A percentile compares a stretch with the other conserved stretches of the same genome.
Conservation (phyloP, 345 rosid genomes). For the Microthlaspi erraticum region DNA sequence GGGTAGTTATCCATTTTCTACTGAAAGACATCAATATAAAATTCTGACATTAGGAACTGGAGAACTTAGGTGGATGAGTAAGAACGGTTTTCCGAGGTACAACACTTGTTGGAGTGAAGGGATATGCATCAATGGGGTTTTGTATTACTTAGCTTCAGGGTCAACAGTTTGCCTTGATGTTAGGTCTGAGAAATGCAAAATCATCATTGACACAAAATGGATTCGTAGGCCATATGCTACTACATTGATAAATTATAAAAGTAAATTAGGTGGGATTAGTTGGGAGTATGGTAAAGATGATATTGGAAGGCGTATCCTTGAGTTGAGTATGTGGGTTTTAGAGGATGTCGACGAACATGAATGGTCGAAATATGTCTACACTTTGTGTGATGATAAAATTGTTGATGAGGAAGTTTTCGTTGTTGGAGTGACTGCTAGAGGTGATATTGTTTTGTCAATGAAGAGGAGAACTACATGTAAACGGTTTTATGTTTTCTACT, state of each 20-base stretch:
- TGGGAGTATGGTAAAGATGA: too few relatives aligned
- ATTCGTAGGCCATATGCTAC: too few relatives aligned
- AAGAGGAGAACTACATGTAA: too few relatives aligned
- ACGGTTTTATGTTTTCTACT: too few relatives aligned
- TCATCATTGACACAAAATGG: not conserved
- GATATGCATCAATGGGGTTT: constrained; percentile 11
- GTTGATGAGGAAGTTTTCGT: not conserved
- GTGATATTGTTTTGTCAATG: too few relatives aligned
- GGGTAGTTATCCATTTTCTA: too few relatives aligned
- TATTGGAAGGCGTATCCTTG: not conserved
- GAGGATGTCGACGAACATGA: not conserved
- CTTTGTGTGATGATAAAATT: not conserved
- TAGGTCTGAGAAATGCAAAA: not conserved
- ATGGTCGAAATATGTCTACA: not conserved
- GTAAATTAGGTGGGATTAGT: not conserved
- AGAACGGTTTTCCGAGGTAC: too few relatives aligned
- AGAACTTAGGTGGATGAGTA: not conserved
- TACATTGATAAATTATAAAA: not conserved
- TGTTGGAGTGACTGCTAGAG: not conserved
- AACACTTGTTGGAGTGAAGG: too few relatives aligned
- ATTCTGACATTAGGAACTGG: constrained; percentile 4
- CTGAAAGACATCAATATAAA: not conserved
- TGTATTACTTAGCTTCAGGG: not conserved
- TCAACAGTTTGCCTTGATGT: not conserved
- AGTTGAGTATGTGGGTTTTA: not conserved